Percentiles rank a stretch among this genome's conserved stretches.
Evolutionary conservation across 108 stramenopile species (phyloP).

Genomic region (Pelagomonas calceolata): DNA sequence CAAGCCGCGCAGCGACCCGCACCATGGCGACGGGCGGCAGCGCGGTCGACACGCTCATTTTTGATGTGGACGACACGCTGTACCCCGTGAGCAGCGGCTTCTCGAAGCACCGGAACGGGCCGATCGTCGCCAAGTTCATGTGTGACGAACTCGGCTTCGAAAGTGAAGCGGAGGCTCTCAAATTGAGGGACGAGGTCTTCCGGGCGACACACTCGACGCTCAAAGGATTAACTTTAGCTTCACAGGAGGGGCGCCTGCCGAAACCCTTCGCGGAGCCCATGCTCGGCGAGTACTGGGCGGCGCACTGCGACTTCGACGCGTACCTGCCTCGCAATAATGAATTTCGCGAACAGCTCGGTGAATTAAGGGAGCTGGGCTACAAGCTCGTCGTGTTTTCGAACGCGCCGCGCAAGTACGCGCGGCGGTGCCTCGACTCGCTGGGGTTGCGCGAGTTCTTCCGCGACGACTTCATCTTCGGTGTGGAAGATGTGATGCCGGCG

Average conservation of each 20-base stretch:
- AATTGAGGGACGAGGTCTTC: slow-evolving; percentile 58
- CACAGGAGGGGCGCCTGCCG: slow-evolving; percentile 55
- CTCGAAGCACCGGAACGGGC: slow-evolving; percentile 60
- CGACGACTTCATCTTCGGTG: slow-evolving; percentile 51
- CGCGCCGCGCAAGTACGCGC: slow-evolving; percentile 54
- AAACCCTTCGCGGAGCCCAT: slow-evolving; percentile 32
- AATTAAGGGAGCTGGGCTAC: not conserved
- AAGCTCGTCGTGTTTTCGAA: slow-evolving; percentile 16
- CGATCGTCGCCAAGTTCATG: slow-evolving; percentile 35
- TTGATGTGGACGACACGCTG: slow-evolving; percentile 72
- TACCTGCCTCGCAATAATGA: not conserved
- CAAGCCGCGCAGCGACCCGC: too few species aligned
- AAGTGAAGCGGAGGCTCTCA: slow-evolving; percentile 33
- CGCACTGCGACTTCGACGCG: slow-evolving; percentile 41
- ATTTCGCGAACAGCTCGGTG: not conserved
- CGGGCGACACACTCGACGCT: slow-evolving; percentile 52
- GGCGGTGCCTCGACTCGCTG: slow-evolving; percentile 45
- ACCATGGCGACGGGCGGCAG: too few species aligned
- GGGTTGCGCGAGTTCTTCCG: slow-evolving; percentile 46
- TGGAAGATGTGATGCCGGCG: slow-evolving; percentile 62
- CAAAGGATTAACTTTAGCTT: slow-evolving; percentile 51
- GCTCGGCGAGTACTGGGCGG: slow-evolving; percentile 59
- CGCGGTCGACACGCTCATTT: slow-evolving; percentile 42
- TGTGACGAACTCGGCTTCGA: slow-evolving; percentile 48
- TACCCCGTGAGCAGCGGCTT: slow-evolving; percentile 65